Evolutionary conservation across 2,329 filamentous ascomycete genomes (phyloP).

Genomic region (Teratosphaeria zuluensis): DNA sequence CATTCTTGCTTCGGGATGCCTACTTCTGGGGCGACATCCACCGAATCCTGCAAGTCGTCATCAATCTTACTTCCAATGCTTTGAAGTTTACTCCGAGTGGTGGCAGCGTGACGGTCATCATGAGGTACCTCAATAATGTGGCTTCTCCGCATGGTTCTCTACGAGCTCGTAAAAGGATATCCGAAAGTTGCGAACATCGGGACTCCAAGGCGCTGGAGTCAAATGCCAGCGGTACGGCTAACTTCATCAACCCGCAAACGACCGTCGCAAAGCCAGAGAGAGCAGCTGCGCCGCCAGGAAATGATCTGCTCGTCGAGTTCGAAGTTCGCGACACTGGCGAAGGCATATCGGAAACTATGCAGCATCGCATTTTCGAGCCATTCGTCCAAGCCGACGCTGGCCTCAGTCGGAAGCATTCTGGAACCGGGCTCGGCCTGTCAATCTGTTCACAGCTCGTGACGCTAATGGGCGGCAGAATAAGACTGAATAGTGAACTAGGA

Average conservation of each 20-base stretch:
- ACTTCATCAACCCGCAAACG: slow-evolving; percentile 23
- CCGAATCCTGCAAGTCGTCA: slow-evolving; percentile 82
- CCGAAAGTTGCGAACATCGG: slow-evolving; percentile 35
- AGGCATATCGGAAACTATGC: slow-evolving; percentile 69
- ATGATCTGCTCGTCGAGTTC: slow-evolving; percentile 70
- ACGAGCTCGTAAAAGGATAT: slow-evolving; percentile 12
- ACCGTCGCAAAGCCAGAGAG: slow-evolving; percentile 9
- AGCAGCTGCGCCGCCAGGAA: slow-evolving; percentile 44
- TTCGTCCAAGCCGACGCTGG: slow-evolving; percentile 87
- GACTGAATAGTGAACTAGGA: slow-evolving; percentile 60
- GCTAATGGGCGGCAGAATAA: slow-evolving; percentile 72
- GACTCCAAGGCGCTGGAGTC: slow-evolving; percentile 27
- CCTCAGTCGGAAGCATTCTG: slow-evolving; percentile 79
- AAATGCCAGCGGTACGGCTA: slow-evolving; percentile 35
- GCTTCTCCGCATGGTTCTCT: slow-evolving; percentile 35
- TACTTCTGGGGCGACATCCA: slow-evolving; percentile 85
- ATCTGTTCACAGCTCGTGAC: slow-evolving; percentile 80
- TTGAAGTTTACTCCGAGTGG: slow-evolving; percentile 78
- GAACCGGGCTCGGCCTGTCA: slow-evolving; percentile 76
- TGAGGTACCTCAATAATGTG: slow-evolving; percentile 60
- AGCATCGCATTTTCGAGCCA: slow-evolving; percentile 79
- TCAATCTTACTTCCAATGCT: slow-evolving; percentile 85
- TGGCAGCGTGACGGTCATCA: slow-evolving; percentile 65
- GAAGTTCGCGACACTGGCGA: slow-evolving; percentile 82
- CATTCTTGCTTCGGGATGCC: slow-evolving; percentile 70